phyloP scores from a whole-genome alignment of 176 grass and related monocot species.

The Dactylis glomerata region DNA sequence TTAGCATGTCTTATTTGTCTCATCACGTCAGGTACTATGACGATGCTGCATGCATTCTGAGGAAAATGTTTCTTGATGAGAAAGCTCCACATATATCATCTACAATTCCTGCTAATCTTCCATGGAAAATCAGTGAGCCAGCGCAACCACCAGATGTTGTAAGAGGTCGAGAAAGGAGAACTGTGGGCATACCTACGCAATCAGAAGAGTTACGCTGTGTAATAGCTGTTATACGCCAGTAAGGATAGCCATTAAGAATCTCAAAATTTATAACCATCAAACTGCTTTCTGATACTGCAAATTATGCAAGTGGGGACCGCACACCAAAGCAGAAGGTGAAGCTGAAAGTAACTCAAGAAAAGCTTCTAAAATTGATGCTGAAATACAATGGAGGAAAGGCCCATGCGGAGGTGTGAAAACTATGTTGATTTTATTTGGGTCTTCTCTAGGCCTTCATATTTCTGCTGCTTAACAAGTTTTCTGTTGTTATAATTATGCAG shows the following conservation, averaged over 20 bases:
- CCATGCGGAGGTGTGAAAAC: constrained; percentile 52
- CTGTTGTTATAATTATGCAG: constrained; percentile 43
- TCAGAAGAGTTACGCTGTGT: constrained; percentile 93
- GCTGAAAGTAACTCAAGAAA: constrained; percentile 93
- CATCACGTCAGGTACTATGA: constrained; percentile 79
- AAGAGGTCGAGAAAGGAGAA: constrained; percentile 48
- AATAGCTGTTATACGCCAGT: constrained; percentile 93
- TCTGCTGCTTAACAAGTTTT: constrained; percentile 14
- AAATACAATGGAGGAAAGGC: constrained; percentile 97
- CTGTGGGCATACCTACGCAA: constrained; percentile 74
- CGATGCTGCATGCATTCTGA: constrained; percentile 83
- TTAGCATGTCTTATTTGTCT: constrained; percentile 18
- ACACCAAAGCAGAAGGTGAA: constrained; percentile 99
- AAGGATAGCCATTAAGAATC: constrained; percentile 50
- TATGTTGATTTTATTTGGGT: background rate
- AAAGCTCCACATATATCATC: constrained; percentile 95
- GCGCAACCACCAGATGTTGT: constrained; percentile 46
- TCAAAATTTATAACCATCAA: background rate
- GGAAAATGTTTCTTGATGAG: constrained; percentile 94
- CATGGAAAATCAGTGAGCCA: constrained; percentile 77
- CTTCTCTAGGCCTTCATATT: constrained; percentile 26
- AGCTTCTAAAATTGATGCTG: constrained; percentile 89
- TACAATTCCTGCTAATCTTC: constrained; percentile 80
- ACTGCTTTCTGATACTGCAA: constrained; percentile 37
- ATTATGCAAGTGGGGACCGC: constrained; percentile 79